Conservation (phyloP, 2,329 filamentous ascomycete species). For the Penicillium sp. region DNA sequence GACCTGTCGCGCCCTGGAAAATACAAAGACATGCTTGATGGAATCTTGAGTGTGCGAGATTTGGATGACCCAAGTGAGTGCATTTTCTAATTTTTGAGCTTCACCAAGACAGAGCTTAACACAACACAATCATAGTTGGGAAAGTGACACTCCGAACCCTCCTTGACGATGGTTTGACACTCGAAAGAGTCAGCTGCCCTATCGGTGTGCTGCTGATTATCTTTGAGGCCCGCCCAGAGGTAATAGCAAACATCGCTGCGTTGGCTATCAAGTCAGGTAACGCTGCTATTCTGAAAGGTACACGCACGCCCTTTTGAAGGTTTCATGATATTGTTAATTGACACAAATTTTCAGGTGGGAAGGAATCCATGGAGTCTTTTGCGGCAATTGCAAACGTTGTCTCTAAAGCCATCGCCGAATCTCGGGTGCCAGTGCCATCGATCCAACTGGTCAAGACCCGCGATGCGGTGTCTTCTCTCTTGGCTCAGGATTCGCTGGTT, state of each 20-base stretch:
- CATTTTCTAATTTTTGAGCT: neutral
- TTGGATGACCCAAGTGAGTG: constrained; percentile 79
- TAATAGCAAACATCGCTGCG: constrained; percentile 96
- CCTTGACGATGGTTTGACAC: constrained; percentile 78
- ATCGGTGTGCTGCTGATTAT: constrained; percentile 98
- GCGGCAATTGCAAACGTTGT: constrained; percentile 84
- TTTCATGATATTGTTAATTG: constrained; percentile 5
- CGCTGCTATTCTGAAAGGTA: constrained; percentile 89
- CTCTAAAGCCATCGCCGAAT: constrained; percentile 68
- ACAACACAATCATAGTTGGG: constrained; percentile 60
- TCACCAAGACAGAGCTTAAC: constrained; percentile 12
- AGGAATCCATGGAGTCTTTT: constrained; percentile 95
- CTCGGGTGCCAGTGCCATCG: constrained; percentile 76
- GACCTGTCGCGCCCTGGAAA: constrained; percentile 85
- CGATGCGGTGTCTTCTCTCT: constrained; percentile 83
- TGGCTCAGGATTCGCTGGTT: constrained; percentile 80
- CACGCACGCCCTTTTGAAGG: neutral
- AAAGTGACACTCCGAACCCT: constrained; percentile 78
- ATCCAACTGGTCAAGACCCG: constrained; percentile 93
- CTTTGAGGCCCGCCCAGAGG: constrained; percentile 95
- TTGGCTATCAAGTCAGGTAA: constrained; percentile 97
- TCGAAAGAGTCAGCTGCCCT: constrained; percentile 87
- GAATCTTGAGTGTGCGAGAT: constrained; percentile 81
- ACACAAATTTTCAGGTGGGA: constrained; percentile 63
- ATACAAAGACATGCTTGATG: constrained; percentile 96